These are phyloP conservation scores for Dichotomocladium elegans DNA, from an alignment of 371 early-diverging fungal species.

Conservation along the genomic window DNA sequence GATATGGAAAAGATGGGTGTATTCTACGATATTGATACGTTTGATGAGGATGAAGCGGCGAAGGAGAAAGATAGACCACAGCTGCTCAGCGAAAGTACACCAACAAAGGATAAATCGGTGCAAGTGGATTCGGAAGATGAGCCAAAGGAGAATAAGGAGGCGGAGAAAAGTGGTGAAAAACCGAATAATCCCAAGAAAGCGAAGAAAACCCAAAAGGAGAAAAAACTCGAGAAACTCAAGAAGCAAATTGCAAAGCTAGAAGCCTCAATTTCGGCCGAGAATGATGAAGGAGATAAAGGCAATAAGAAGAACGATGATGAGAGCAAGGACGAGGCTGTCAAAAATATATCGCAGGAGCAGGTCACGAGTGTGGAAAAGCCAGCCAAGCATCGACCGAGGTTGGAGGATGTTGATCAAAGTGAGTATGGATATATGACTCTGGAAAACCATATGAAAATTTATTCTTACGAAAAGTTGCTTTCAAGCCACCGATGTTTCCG, in stretches of 20 bases:
- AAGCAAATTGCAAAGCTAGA: neutral
- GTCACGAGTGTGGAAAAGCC: slow-evolving; percentile 3
- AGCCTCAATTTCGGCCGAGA: neutral
- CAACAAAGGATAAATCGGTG: too few relatives aligned
- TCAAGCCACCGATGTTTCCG: slow-evolving; percentile 52
- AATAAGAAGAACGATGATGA: neutral
- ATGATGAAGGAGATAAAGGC: slow-evolving; percentile 2
- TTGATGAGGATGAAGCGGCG: slow-evolving; percentile 40
- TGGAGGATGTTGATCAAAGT: slow-evolving; percentile 42
- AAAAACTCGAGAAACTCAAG: neutral
- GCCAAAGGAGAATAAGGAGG: slow-evolving; percentile 14
- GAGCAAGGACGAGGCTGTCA: neutral
- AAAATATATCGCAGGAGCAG: too few relatives aligned
- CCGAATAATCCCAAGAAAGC: too few relatives aligned
- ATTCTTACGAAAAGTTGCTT: neutral
- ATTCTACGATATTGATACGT: slow-evolving; percentile 57
- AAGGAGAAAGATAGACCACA: slow-evolving; percentile 15
- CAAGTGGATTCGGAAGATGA: too few relatives aligned
- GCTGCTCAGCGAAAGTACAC: slow-evolving; percentile 17
- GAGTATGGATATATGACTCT: neutral
- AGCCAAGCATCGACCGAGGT: slow-evolving; percentile 25
- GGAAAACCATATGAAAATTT: too few relatives aligned
- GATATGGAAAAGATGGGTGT: slow-evolving; percentile 38
- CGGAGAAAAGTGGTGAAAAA: slow-evolving; percentile 28
- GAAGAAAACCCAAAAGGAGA: slow-evolving; percentile 10